These are phyloP conservation scores for Botrytis deweyae DNA, from an alignment of 2,329 filamentous ascomycete genomes.

Conservation along the genomic window DNA sequence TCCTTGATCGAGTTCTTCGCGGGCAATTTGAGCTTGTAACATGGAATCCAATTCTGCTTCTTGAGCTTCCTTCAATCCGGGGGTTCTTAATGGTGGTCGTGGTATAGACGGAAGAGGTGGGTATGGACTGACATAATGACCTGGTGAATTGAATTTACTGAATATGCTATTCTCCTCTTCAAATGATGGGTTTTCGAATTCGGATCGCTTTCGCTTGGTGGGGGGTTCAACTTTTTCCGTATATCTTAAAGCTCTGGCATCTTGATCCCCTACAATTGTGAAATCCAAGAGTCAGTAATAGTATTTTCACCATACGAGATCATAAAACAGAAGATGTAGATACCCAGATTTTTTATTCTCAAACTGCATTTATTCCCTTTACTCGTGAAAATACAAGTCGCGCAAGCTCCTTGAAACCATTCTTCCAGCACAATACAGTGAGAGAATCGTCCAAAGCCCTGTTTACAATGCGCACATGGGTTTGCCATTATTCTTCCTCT, in stretches of 20 bases:
- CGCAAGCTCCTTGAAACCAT: conserved; percentile 36
- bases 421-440: conserved; percentile 31
- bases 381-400: conserved; percentile 33
- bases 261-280: conserved; percentile 26
- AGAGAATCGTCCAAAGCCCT: conserved; percentile 32
- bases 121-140: conserved; percentile 25
- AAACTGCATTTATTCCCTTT: conserved; percentile 35
- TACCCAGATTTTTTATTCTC: conserved; percentile 29
- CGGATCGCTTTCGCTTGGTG: conserved; percentile 20
- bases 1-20: conserved; percentile 22
- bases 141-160: conserved; percentile 12
- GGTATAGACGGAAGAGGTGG: conserved; percentile 20
- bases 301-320: no score
- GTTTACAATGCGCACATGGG: conserved; percentile 32
- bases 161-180: conserved; percentile 11
- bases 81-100: conserved; percentile 11
- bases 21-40: conserved; percentile 30
- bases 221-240: conserved; percentile 13
- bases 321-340: not conserved
- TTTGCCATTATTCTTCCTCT: conserved; percentile 26
- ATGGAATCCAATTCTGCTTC: conserved; percentile 27
- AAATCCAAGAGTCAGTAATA: not conserved
- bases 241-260: conserved; percentile 32
- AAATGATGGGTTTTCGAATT: not conserved
- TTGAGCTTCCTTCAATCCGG: conserved; percentile 8